Evolutionary conservation across 129 eudicot genomes (phyloP), one percentile per base, ranked within the genome.

Genomic region (Ambrosia artemisiifolia): DNA sequence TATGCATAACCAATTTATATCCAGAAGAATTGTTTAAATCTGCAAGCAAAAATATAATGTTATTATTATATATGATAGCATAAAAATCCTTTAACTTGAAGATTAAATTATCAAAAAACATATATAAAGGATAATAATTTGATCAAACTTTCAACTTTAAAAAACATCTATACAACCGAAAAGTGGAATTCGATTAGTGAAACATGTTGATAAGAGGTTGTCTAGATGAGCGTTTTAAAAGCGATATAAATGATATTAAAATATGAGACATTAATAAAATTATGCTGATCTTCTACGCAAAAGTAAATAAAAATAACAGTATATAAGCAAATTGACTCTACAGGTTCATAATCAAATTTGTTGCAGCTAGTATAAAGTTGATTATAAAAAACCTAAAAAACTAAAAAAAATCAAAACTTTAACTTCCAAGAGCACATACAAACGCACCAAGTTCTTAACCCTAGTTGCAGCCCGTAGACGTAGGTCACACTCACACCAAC

Each of bases 1-100:
- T 75, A 71, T 36, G 71, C 85, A 85, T 85, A 70, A 84, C 80
- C 75, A 53, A 51, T 53, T 6, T 40, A 77, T 16, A 75, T 66
- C 49, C 68, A 67, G 54, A 17, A 42, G 60, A 56, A 18, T 33
- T 48, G 28, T 33, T 2, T 35, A 69, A 70, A 63, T 46, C 77
- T 78, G 77, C 82, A 71, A 20, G n/a, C 60, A 62, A 61, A 11
- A 70, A 70, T 20, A 53, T 30, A 38, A 35, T 6, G 28, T 62
- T 49, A 62, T 28, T 32, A 63, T 24, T 24, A 24, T 48, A 20
- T 12, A 35, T 16, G 54, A 19, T 48, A 24, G 28, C 32, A n/a
- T 49, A 6, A 3, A 44, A 72, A 43, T n/a, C 33, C 42, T 71
- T 42, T 40, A 10, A 28, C 30, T 56, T 55, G 32, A 24, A 44